These are phyloP conservation scores for Plantago ovata DNA, from an alignment of 257 asterid genomes.

Conservation along the genomic window DNA sequence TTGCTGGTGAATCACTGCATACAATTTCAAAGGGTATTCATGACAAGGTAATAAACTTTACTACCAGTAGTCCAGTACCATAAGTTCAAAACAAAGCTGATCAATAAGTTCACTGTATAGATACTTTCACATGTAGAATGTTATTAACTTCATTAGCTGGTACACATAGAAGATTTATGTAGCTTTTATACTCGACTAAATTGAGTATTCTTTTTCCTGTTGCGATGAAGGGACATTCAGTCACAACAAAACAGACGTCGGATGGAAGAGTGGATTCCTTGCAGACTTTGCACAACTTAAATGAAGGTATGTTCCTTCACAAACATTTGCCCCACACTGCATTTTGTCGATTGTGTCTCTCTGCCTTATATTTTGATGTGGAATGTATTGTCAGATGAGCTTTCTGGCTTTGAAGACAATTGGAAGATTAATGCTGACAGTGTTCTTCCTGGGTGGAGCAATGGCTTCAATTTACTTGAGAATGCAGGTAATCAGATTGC, in stretches of 20 bases:
- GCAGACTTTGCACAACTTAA: constrained; percentile 78
- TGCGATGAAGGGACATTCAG: constrained; percentile 66
- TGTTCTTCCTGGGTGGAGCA: constrained; percentile 63
- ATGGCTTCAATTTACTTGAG: constrained; percentile 54
- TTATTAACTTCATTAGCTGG: background rate
- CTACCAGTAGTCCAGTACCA: too few species aligned
- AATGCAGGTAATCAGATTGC: constrained; percentile 39
- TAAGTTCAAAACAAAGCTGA: background rate
- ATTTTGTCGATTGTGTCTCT: background rate
- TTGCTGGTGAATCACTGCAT: constrained; percentile 60
- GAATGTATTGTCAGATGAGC: constrained; percentile 49
- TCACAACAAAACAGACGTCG: constrained; percentile 45
- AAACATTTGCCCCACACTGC: background rate
- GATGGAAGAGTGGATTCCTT: constrained; percentile 56
- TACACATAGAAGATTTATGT: background rate
- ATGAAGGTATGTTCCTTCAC: constrained; percentile 56
- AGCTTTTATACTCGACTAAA: background rate
- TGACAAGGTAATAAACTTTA: constrained; percentile 50
- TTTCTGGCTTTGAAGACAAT: constrained; percentile 60
- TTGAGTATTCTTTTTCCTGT: background rate
- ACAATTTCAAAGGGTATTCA: constrained; percentile 73
- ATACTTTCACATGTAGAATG: background rate
- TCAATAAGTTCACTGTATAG: background rate
- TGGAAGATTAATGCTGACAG: constrained; percentile 68
- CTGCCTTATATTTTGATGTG: constrained; percentile 12